Evolutionary conservation across 2,329 filamentous ascomycete genomes (phyloP).

Genomic region (Aspergillus sp.): DNA sequence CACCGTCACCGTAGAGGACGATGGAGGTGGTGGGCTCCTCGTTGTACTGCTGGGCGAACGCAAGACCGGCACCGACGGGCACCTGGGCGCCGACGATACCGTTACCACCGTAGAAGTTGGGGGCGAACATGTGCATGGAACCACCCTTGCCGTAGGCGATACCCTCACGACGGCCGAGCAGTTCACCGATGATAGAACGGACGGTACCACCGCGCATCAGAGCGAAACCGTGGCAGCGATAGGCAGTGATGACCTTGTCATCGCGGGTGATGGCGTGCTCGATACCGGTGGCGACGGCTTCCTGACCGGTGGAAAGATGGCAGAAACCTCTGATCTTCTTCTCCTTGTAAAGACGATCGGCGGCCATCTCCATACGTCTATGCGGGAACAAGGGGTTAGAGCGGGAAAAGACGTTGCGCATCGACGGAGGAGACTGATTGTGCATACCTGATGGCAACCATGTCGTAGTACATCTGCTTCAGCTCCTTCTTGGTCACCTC

Average conservation of each 20-base stretch:
- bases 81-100: constrained; percentile 99
- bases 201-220: constrained; percentile 91
- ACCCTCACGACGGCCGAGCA: constrained; percentile 90
- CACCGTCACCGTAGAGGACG: constrained; percentile 95
- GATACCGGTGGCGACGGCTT: constrained; percentile 95
- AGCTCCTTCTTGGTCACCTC: constrained; percentile 95
- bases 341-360: constrained; percentile 99
- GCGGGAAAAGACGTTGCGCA: no score
- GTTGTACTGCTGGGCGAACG: constrained; percentile 95
- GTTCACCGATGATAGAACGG: constrained; percentile 91
- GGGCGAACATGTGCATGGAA: constrained; percentile 99
- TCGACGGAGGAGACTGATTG: not conserved
- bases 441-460: constrained; percentile 86
- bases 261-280: constrained; percentile 89
- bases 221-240: constrained; percentile 98
- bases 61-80: constrained; percentile 91
- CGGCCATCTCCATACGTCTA: constrained; percentile 99
- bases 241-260: constrained; percentile 95
- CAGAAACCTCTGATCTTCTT: constrained; percentile 99
- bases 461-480: constrained; percentile 98
- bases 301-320: constrained; percentile 95
- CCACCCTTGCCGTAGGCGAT: constrained; percentile 99
- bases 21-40: constrained; percentile 82
- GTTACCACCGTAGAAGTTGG: constrained; percentile 97
- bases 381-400: not conserved